Conservation (phyloP, 1,139 yeast species). For the Scheffersomyces stambukii region DNA sequence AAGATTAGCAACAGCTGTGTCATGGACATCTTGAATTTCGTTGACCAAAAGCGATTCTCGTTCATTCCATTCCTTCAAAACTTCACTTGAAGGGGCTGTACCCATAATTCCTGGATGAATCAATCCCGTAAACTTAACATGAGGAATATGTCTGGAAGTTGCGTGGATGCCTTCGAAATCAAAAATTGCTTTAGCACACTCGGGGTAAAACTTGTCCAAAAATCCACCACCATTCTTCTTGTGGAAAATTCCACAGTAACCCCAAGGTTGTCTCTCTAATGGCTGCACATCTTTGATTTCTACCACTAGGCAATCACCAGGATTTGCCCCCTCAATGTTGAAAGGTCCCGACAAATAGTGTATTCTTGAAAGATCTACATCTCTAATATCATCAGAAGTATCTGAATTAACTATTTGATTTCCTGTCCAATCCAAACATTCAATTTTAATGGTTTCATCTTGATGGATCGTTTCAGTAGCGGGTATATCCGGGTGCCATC, state of each 20-base stretch:
- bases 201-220: conserved; percentile 43
- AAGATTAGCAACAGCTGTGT: conserved; percentile 37
- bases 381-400: conserved; percentile 41
- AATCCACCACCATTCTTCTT: conserved; percentile 49
- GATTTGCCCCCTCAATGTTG: conserved; percentile 38
- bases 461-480: conserved; percentile 31
- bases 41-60: conserved; percentile 32
- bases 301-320: conserved; percentile 46
- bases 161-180: conserved; percentile 49
- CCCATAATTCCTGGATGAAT: conserved; percentile 51
- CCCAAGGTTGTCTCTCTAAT: conserved; percentile 49
- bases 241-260: conserved; percentile 46
- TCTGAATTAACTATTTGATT: conserved; percentile 45
- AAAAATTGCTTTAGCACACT: conserved; percentile 48
- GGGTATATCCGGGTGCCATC: conserved; percentile 54
- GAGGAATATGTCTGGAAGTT: conserved; percentile 46
- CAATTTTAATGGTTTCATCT: conserved; percentile 42
- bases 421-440: conserved; percentile 53
- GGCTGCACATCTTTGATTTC: conserved; percentile 51
- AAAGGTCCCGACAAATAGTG: conserved; percentile 50
- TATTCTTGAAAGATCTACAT: conserved; percentile 40
- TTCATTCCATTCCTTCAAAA: conserved; percentile 40
- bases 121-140: conserved; percentile 38
- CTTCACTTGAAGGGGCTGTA: conserved; percentile 41
- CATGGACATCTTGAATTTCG: conserved; percentile 24